Base-by-base conservation (phyloP, 192 early-diverging fungal genomes). In the Backusella tarrabulga region DNA sequence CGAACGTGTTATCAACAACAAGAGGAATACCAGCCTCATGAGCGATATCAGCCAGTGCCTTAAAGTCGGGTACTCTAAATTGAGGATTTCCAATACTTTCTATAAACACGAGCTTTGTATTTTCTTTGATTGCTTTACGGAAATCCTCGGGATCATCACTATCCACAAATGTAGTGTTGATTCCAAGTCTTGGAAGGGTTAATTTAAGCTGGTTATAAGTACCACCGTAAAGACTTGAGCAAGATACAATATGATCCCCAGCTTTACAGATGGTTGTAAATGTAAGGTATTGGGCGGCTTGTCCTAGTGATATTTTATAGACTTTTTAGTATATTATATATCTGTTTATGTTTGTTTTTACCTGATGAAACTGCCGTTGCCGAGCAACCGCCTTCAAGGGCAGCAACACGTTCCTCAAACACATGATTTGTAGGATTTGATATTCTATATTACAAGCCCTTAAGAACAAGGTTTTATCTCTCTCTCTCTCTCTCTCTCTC, bases 51-150 rank as follows among this genome's bases (percentile, higher is more conserved):
- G 96, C 91, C 67, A 98, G 92, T 19, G 88, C 92, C 68, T 85
- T 84, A 78, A 97, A 93, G 72, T 98, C 95, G 8, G 96, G 93
- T 6, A 98, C 91, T 79, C 92, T 93, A 87, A 93, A 93, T 75
- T 91, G 89, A 29, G 97, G 97, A 83, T 98, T 98, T 34, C 95
- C 95, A 71, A 98, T 92, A 46, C 90, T 92, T 85, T 98, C 97
- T 70, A 97, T 80, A 82, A 93, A 98, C 71, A 98, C 87, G 6
- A 93, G 95, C 79, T 96, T 95, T 26, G 96, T 97, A 23, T 91
- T 90, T 41, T 90, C 93, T 80, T 98, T 95, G 71, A 98, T 98
- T 34, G 92, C 82, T 9, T 90, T 82, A 7, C 78, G 85, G 71
- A 96, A 93, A 32, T 93, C 93, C 40, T 91, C 89, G 8, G 93